phyloP scores from a whole-genome alignment of 2,329 filamentous ascomycete species.

The Fusarium anguioides region DNA sequence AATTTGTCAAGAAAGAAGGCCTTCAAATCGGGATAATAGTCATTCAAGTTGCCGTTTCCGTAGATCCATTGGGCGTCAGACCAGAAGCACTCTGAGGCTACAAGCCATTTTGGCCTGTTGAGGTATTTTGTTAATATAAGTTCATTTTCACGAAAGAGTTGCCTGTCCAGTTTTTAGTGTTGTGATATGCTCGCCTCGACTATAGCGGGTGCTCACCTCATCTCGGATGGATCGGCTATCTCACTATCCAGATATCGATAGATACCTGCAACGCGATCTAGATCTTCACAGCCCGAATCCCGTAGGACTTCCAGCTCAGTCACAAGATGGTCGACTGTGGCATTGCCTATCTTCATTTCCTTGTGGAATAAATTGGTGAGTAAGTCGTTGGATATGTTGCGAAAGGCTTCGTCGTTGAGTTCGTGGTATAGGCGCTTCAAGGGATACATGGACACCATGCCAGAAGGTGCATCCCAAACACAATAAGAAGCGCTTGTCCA shows the following conservation, averaged over 20 bases:
- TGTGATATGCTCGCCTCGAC: too few relatives aligned
- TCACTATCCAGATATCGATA: conserved; percentile 21
- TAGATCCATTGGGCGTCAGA: conserved; percentile 11
- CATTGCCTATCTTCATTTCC: conserved; percentile 1
- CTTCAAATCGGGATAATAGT: background rate
- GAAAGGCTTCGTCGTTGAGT: too few relatives aligned
- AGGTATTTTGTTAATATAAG: conserved; percentile 8
- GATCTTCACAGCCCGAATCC: background rate
- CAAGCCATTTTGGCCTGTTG: conserved; percentile 3
- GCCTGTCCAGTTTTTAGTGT: too few relatives aligned
- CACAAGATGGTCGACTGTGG: conserved; percentile 10
- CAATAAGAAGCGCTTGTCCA: conserved; percentile 8
- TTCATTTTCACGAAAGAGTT: conserved; percentile 7
- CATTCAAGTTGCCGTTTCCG: conserved; percentile 2
- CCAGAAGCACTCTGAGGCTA: conserved; percentile 20
- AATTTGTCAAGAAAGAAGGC: conserved; percentile 23
- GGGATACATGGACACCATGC: conserved; percentile 3
- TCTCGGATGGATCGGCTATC: background rate
- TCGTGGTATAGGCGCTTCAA: conserved; percentile 5
- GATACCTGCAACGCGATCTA: background rate
- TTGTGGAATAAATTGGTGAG: too few relatives aligned
- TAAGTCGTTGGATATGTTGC: too few relatives aligned
- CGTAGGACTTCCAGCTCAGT: conserved; percentile 1
- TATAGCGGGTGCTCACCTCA: too few relatives aligned
- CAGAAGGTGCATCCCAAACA: conserved; percentile 10